Base-by-base conservation (phyloP, 306 rosid species). In the Cajanus cajan region DNA sequence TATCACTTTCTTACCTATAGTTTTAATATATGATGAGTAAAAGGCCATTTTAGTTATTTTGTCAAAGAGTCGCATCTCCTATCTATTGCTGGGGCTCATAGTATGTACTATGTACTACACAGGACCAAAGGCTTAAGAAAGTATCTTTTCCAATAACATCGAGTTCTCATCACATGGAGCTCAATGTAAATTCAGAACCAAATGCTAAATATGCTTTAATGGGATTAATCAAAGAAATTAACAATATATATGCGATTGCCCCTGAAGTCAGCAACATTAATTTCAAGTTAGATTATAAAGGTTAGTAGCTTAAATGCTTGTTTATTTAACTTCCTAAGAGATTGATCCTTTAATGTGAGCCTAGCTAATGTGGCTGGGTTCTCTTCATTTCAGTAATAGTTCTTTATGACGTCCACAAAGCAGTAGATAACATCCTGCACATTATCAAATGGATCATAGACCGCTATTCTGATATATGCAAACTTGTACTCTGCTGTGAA, bases 391-490 rank as follows among this genome's bases (percentile, higher is more conserved):
- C 91, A 94, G 97, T 89, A 12, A 78, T 94, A 61, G 84, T 94
- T 82, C 91, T 94, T 47, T 82, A 90, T 65, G 95, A 80, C 22
- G 90, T 88, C 18, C 93, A 94, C 85, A 86, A 90, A 77, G 90
- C 97, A 54, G 76, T 80, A 28, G 91, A 90, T 81, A 88, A 82
- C 79, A 80, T 89, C 57, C 97, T 89, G 54, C 95, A 92, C 83
- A 71, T 94, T 89, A 89, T 92, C 76, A 92, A 91, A 79, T 94
- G 97, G 97, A 90, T 89, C 57, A 83, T 90, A 82, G 98, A 94
- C 79, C 87, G 98, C 71, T 86, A 90, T 80, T 69, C 90, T 13
- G 93, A 94, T 68, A 75, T 87, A 24, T 92, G 97, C 78, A 89
- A 85, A 78, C 87, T 94, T 33, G 58, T 94, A 21, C 87, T 94